These are phyloP conservation scores for Eleusine indica DNA, from an alignment of 176 grass and related monocot genomes.

Conservation along the genomic window DNA sequence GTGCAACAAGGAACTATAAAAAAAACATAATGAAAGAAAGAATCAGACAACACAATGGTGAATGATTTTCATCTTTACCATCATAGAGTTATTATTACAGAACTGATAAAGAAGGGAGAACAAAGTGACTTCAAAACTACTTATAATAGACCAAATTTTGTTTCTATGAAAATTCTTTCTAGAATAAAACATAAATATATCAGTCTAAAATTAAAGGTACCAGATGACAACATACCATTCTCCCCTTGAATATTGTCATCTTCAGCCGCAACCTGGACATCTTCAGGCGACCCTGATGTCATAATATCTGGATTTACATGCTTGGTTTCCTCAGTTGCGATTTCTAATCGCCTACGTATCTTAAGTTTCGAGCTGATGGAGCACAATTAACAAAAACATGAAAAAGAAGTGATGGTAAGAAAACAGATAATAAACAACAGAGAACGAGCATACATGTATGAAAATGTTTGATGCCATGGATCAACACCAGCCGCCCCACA, in stretches of 20 bases:
- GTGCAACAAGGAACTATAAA: conserved; percentile 7
- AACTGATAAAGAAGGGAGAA: not conserved
- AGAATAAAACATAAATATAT: not conserved
- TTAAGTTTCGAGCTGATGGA: conserved; percentile 75
- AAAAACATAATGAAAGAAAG: not conserved
- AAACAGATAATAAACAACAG: conserved; percentile 33
- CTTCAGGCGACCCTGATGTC: conserved; percentile 78
- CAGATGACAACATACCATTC: conserved; percentile 62
- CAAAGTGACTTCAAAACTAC: not conserved
- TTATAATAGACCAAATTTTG: not conserved
- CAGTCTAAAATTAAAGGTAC: conserved; percentile 24
- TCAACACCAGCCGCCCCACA: conserved; percentile 74
- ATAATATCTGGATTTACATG: conserved; percentile 77
- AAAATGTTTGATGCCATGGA: conserved; percentile 97
- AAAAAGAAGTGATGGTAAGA: conserved; percentile 11
- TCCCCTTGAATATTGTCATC: conserved; percentile 59
- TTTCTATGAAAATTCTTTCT: not conserved
- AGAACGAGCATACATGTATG: conserved; percentile 60
- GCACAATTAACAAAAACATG: conserved; percentile 34
- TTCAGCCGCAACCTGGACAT: conserved; percentile 56
- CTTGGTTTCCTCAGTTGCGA: conserved; percentile 46
- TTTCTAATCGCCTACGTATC: conserved; percentile 56
- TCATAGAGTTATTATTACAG: not conserved
- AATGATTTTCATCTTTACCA: not conserved
- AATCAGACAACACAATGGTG: not conserved